phyloP scores from a whole-genome alignment of 768 basidiomycete genomes.

The Trametes cubensis region DNA sequence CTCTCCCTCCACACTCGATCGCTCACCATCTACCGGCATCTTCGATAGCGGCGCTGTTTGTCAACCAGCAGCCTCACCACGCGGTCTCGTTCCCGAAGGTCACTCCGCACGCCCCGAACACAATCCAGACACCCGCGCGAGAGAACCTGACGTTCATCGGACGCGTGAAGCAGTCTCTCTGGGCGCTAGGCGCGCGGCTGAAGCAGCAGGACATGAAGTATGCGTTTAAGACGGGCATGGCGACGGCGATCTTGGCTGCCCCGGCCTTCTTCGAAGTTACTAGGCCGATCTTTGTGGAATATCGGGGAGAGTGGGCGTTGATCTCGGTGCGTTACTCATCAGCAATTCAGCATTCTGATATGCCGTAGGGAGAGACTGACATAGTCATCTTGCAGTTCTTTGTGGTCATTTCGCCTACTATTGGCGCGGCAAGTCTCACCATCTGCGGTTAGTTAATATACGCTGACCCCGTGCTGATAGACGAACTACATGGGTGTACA shows the following conservation, averaged over 20 bases:
- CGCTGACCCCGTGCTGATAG: conserved; percentile 40
- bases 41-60: conserved; percentile 53
- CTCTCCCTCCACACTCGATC: not conserved
- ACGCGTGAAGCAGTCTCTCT: conserved; percentile 67
- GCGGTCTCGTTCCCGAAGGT: conserved; percentile 80
- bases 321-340: conserved; percentile 65
- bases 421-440: conserved; percentile 67
- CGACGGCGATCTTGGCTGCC: conserved; percentile 77
- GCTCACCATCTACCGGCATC: not conserved
- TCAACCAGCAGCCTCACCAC: conserved; percentile 42
- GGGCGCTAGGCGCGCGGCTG: conserved; percentile 68
- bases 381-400: conserved; percentile 58
- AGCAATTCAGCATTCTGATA: not conserved
- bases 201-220: conserved; percentile 81
- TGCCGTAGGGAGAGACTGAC: too few species aligned
- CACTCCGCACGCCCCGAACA: conserved; percentile 81
- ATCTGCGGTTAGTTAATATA: conserved; percentile 8
- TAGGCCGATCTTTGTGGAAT: conserved; percentile 75
- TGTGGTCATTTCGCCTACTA: conserved; percentile 88
- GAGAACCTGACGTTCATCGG: conserved; percentile 62
- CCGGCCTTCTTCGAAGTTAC: conserved; percentile 88
- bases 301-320: conserved; percentile 93
- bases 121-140: conserved; percentile 75
- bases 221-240: conserved; percentile 85
- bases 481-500: conserved; percentile 87